Conservation (phyloP, 2,329 filamentous ascomycete species). For the Claviceps fusiformis region DNA sequence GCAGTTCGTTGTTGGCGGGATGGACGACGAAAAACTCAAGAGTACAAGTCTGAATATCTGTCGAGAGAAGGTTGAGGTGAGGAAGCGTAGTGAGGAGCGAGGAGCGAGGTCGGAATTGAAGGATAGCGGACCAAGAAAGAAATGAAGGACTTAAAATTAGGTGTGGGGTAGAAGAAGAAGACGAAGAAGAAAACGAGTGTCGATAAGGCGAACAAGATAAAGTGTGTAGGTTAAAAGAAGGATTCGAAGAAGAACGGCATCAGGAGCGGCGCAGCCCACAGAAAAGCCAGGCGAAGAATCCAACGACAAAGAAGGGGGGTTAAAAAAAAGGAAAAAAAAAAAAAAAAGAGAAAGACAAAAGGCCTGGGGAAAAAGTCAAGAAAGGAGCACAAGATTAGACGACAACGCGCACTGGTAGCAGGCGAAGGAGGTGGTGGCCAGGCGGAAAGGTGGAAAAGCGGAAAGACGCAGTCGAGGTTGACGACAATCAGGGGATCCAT, state of each 20-base stretch:
- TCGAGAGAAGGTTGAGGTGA: background rate
- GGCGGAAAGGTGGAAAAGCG: conserved; percentile 5
- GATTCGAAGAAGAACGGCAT: conserved; percentile 15
- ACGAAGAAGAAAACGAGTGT: conserved; percentile 16
- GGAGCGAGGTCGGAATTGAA: background rate
- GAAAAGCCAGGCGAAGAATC: conserved; percentile 14
- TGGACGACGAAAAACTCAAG: background rate
- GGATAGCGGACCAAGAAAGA: conserved; percentile 14
- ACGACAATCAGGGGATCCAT: conserved; percentile 4
- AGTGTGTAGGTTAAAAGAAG: conserved; percentile 13
- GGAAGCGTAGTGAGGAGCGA: background rate
- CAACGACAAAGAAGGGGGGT: background rate
- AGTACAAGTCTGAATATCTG: background rate
- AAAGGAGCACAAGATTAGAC: conserved; percentile 6
- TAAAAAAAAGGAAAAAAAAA: background rate
- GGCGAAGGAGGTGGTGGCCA: conserved; percentile 7
- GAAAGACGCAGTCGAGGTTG: conserved; percentile 8
- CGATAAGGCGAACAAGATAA: conserved; percentile 14
- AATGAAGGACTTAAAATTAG: conserved; percentile 20
- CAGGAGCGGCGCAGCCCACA: conserved; percentile 13
- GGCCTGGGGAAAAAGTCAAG: background rate
- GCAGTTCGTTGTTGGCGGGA: background rate
- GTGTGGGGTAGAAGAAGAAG: conserved; percentile 1
- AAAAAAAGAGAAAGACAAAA: background rate
- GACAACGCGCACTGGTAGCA: conserved; percentile 1